Evolutionary conservation across 768 basidiomycete genomes (phyloP).

Genomic region (Pleurotus citrinopileatus): DNA sequence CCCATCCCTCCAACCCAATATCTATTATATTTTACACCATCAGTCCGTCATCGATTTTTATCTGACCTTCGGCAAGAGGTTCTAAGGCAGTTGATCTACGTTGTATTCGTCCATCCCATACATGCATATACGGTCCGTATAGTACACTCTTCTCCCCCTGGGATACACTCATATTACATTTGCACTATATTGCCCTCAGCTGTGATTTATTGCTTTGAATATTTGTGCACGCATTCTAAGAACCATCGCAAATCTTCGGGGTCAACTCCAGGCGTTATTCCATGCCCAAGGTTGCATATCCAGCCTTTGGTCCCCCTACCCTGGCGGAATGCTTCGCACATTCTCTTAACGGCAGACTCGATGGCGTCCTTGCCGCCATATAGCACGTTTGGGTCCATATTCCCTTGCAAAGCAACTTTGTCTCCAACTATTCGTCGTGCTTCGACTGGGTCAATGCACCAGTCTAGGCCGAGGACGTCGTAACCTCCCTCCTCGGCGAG

Average conservation of each 20-base stretch:
- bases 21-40: constrained; percentile 15
- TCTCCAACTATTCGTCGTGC: constrained; percentile 62
- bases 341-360: constrained; percentile 78
- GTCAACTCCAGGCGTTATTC: constrained; percentile 93
- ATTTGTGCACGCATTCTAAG: constrained; percentile 85
- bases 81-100: too few species aligned
- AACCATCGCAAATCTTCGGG: constrained; percentile 93
- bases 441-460: constrained; percentile 78
- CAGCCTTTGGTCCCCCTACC: constrained; percentile 62
- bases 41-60: not conserved
- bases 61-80: not conserved
- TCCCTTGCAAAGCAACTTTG: constrained; percentile 81
- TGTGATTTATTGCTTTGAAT: constrained; percentile 39
- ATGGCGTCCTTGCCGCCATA: constrained; percentile 88
- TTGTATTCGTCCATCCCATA: too few species aligned
- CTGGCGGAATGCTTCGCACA: constrained; percentile 73
- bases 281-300: constrained; percentile 97
- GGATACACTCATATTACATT: not conserved
- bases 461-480: constrained; percentile 89
- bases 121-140: too few species aligned
- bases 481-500: constrained; percentile 69
- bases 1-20: constrained; percentile 31
- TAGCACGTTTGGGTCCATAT: constrained; percentile 85
- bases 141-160: not conserved
- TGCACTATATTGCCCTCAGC: not conserved